Percentiles rank a stretch among this genome's conserved stretches.
phyloP scores from a whole-genome alignment of 2,329 filamentous ascomycete species.

The Diaporthe australafricana region DNA sequence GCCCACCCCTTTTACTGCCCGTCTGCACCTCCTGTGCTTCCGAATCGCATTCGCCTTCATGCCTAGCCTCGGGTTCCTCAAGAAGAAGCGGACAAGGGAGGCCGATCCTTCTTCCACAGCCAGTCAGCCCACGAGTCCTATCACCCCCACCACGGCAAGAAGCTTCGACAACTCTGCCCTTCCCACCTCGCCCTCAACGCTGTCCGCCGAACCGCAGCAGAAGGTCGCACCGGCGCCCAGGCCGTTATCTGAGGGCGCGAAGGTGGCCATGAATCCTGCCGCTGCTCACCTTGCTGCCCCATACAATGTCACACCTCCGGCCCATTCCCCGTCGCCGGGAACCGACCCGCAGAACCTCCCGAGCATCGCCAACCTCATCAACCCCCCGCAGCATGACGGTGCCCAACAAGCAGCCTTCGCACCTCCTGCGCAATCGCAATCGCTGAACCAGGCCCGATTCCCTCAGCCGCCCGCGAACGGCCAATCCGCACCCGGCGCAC shows the following conservation, averaged over 20 bases:
- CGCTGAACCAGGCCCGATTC: constrained; percentile 38
- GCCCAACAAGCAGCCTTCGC: constrained; percentile 45
- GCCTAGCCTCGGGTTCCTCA: constrained; percentile 95
- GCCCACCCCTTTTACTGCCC: constrained; percentile 34
- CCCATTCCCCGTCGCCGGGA: constrained; percentile 52
- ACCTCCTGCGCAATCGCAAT: constrained; percentile 39
- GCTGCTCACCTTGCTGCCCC: constrained; percentile 32
- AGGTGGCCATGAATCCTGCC: constrained; percentile 48
- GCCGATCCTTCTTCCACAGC: constrained; percentile 72
- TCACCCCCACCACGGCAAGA: constrained; percentile 68
- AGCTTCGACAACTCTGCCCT: constrained; percentile 59
- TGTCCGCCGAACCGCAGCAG: constrained; percentile 42
- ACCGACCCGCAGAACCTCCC: constrained; percentile 74
- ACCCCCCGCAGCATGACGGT: constrained; percentile 64
- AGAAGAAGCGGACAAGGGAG: constrained; percentile 99
- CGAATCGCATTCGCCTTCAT: constrained; percentile 60
- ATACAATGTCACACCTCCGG: constrained; percentile 43
- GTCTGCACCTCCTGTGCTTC: constrained; percentile 34
- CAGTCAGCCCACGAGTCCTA: constrained; percentile 73
- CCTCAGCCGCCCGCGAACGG: constrained; percentile 44
- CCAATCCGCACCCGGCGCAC: constrained; percentile 40
- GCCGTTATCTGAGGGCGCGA: constrained; percentile 42
- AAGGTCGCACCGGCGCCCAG: constrained; percentile 49
- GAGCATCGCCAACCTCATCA: constrained; percentile 87
- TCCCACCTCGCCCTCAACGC: constrained; percentile 48